These are phyloP conservation scores for Naganishia kalamii DNA, from an alignment of 768 basidiomycete species.

Conservation along the genomic window DNA sequence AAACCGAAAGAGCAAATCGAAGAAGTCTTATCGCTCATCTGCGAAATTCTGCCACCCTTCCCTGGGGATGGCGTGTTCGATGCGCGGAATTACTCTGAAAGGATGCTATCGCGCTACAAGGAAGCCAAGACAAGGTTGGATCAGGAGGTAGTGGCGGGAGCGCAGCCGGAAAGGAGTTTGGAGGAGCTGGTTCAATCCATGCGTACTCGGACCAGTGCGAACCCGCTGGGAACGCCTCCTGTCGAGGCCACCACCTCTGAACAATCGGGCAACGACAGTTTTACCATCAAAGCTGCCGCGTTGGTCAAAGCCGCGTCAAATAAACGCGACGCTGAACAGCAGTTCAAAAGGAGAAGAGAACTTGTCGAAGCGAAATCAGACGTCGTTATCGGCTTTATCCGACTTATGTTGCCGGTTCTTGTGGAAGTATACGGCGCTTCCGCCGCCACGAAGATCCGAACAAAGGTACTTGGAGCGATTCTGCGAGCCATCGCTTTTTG, in stretches of 20 bases:
- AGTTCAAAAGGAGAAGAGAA: slow-evolving; percentile 31
- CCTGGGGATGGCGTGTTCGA: slow-evolving; percentile 86
- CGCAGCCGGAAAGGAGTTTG: slow-evolving; percentile 19
- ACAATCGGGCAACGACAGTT: neutral
- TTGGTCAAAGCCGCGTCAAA: slow-evolving; percentile 16
- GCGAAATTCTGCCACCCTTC: slow-evolving; percentile 79
- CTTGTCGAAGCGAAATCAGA: slow-evolving; percentile 8
- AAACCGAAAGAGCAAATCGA: slow-evolving; percentile 95
- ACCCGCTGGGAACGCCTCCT: slow-evolving; percentile 28
- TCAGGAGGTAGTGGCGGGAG: neutral
- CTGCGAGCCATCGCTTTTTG: slow-evolving; percentile 88
- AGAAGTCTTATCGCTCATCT: slow-evolving; percentile 79
- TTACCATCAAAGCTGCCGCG: slow-evolving; percentile 24
- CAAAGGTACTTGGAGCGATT: slow-evolving; percentile 79
- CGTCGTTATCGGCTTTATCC: slow-evolving; percentile 61
- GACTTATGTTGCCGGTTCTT: slow-evolving; percentile 81
- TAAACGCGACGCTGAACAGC: slow-evolving; percentile 17
- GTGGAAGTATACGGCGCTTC: slow-evolving; percentile 99
- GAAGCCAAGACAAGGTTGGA: slow-evolving; percentile 73
- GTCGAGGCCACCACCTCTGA: slow-evolving; percentile 4
- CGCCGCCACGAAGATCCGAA: slow-evolving; percentile 75
- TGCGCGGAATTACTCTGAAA: slow-evolving; percentile 81
- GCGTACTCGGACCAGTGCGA: slow-evolving; percentile 15
- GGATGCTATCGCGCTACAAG: slow-evolving; percentile 64
- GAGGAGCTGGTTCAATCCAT: slow-evolving; percentile 32